Evolutionary conservation across 1,284 basidiomycete species (phyloP).

Genomic region (Sanguinoderma infundibulare): DNA sequence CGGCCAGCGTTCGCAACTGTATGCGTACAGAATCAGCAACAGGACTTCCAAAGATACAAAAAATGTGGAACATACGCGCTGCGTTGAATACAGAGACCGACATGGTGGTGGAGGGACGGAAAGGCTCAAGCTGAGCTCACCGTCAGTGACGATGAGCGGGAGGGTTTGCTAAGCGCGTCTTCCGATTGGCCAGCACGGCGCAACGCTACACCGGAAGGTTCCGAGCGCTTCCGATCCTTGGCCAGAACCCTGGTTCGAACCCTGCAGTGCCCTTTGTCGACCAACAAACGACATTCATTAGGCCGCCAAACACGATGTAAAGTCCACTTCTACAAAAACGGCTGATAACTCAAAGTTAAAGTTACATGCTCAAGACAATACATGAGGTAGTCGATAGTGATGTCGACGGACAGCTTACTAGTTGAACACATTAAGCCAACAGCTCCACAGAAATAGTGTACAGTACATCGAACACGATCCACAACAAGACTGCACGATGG

Average conservation of each 20-base stretch:
- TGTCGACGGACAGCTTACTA: conserved; percentile 6
- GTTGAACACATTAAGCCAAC: conserved; percentile 9
- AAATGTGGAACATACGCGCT: conserved; percentile 42
- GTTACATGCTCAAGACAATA: conserved; percentile 1
- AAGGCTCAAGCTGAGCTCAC: conserved; percentile 23
- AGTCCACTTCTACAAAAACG: not conserved
- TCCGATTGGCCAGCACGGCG: conserved; percentile 26
- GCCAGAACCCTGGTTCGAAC: conserved; percentile 5
- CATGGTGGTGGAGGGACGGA: conserved; percentile 43
- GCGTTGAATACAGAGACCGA: conserved; percentile 52
- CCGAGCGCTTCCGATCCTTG: conserved; percentile 11
- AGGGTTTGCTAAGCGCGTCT: conserved; percentile 27
- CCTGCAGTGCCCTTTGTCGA: not conserved
- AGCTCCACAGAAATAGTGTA: not conserved
- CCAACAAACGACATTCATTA: too few species aligned
- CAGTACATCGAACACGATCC: not conserved
- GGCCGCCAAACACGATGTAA: too few species aligned
- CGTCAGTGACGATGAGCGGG: conserved; percentile 32
- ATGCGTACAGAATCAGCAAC: conserved; percentile 10
- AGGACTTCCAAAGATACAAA: not conserved
- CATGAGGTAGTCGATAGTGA: conserved; percentile 5
- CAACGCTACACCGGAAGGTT: conserved; percentile 4
- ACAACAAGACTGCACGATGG: conserved; percentile 1
- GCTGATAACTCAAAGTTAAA: not conserved
- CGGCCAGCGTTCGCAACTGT: conserved; percentile 49